Base-by-base conservation (phyloP, 1,284 basidiomycete species). In the Macrocystidia cucumis region DNA sequence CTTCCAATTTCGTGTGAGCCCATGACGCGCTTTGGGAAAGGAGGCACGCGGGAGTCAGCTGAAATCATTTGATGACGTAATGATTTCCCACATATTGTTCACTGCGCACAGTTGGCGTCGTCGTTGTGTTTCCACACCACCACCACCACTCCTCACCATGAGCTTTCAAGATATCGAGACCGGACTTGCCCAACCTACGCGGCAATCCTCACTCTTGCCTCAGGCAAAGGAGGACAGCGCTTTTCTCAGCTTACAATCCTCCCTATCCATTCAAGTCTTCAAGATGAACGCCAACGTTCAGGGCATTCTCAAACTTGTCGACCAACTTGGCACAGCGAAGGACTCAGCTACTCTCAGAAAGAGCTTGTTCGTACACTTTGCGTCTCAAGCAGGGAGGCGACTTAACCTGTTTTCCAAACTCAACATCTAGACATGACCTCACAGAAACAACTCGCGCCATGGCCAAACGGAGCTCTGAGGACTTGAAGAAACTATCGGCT, bases 251-350 rank as follows among this genome's bases (percentile, higher is more conserved):
- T 66, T 97, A 12, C 90, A 96, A 51, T 82, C 83, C 17, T 85
- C 86, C 12, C 70, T 98, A 34, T 90, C 91, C 1, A 72, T 98
- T 11, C 95, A 98, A 57, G 87, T 97, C 42, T 98, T 98, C 81
- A 97, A 98, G 74, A 91, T 98, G 67, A 95, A 96, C 53, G 78
- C 88, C 42, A 99, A 98, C 60, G 91, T 98, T 4, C 87, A 93
- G 50, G 93, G 89, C 9, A 95, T 99, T 35, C 65, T 91, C 52
- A 90, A 91, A 55, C 71, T 95, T 14, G 86, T 98, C 8, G 89
- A 96, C 51, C 86, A 95, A 56, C 71, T 97, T 2, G 91, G 91
- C 3, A 88, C 83, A 0, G 64, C 63, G 14, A 77, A 78, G 48
- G 92, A 96, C 54, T 87, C 78, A 40, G 67, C 78, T 17, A 57